Percentiles rank a stretch among this genome's conserved stretches.
These are phyloP conservation scores for Knufia petricola DNA, from an alignment of 2,329 filamentous ascomycete species.

Conservation along the genomic window DNA sequence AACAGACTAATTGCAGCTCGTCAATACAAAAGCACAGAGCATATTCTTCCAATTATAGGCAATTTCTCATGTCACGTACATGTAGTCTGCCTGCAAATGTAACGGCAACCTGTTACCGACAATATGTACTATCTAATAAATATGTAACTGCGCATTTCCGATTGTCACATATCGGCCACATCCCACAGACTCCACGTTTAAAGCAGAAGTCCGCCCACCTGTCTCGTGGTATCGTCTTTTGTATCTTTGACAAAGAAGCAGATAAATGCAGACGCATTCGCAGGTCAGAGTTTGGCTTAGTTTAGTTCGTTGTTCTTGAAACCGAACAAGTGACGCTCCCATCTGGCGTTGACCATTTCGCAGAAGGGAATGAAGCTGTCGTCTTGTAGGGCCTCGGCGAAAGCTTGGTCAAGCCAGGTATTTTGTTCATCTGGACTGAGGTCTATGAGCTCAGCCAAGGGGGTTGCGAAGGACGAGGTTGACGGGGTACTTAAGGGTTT, in stretches of 20 bases:
- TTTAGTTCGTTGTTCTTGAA: background rate
- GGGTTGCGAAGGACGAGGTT: background rate
- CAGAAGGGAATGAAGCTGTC: conserved; percentile 5
- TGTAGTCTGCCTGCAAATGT: too few species aligned
- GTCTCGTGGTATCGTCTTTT: too few species aligned
- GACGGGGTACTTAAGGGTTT: background rate
- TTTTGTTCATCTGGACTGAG: background rate
- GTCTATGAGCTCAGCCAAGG: background rate
- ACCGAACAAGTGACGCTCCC: background rate
- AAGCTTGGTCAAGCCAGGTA: background rate
- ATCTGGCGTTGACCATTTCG: background rate
- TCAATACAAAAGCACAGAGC: too few species aligned
- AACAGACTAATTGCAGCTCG: too few species aligned
- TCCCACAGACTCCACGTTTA: background rate
- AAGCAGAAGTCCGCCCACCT: background rate
- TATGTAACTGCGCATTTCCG: too few species aligned
- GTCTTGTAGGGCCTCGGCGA: background rate
- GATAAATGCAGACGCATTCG: background rate
- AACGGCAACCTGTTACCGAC: too few species aligned
- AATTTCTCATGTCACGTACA: too few species aligned
- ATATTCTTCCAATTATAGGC: too few species aligned
- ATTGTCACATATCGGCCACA: too few species aligned
- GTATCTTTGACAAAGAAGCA: too few species aligned
- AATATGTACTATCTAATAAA: too few species aligned
- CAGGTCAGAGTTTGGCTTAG: background rate